Conservation (phyloP, 306 rosid genomes). For the Astragalus glycyphyllos region DNA sequence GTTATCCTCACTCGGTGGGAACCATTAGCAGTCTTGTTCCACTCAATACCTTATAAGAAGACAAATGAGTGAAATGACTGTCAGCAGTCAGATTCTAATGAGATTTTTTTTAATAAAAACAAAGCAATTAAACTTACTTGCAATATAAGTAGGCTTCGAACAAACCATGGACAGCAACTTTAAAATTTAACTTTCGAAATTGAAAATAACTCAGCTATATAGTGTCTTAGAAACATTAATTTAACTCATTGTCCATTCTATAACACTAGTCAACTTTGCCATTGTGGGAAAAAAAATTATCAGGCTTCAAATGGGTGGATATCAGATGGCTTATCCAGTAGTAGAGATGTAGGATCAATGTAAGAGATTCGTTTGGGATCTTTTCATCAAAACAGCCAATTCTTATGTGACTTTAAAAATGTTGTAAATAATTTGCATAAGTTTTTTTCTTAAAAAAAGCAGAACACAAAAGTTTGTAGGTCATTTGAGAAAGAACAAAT, state of each 20-base stretch:
- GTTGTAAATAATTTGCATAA: background rate
- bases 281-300: too few species aligned
- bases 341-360: background rate
- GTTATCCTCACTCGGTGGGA: slow-evolving; percentile 75
- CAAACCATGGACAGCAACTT: slow-evolving; percentile 15
- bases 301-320: background rate
- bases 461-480: background rate
- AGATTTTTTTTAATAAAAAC: background rate
- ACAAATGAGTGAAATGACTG: slow-evolving; percentile 27
- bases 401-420: background rate
- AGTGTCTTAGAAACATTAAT: slow-evolving; percentile 13
- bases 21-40: slow-evolving; percentile 63
- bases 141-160: slow-evolving; percentile 19
- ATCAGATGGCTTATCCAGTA: slow-evolving; percentile 9
- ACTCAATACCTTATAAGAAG: slow-evolving; percentile 68
- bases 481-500: too few species aligned
- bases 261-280: too few species aligned
- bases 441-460: background rate
- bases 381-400: background rate
- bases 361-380: background rate
- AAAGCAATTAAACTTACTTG: slow-evolving; percentile 18
- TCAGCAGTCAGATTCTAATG: slow-evolving; percentile 39
- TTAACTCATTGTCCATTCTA: slow-evolving; percentile 8
- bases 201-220: slow-evolving; percentile 6
- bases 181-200: background rate